phyloP scores from a whole-genome alignment of 2,329 filamentous ascomycete genomes.

The Ilyonectria mors-panacis region DNA sequence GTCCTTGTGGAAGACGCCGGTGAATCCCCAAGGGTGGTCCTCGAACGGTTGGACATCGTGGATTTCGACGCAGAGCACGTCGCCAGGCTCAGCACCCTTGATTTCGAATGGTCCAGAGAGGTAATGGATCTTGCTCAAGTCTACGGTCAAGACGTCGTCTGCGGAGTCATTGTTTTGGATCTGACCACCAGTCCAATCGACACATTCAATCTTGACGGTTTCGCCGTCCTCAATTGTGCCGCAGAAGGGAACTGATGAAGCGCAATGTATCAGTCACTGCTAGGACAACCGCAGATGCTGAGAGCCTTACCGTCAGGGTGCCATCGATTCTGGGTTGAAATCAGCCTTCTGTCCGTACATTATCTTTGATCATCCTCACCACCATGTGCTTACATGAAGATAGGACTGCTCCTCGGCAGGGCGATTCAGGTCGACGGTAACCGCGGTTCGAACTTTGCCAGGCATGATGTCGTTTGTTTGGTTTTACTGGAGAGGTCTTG shows the following conservation, averaged over 20 bases:
- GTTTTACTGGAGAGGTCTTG: background rate
- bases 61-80: constrained; percentile 89
- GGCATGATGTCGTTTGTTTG: constrained; percentile 35
- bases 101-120: constrained; percentile 92
- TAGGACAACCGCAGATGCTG: too few species aligned
- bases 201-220: constrained; percentile 93
- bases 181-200: constrained; percentile 88
- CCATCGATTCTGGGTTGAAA: constrained; percentile 77
- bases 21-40: constrained; percentile 91
- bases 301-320: constrained; percentile 82
- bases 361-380: background rate
- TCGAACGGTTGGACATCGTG: constrained; percentile 93
- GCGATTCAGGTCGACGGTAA: constrained; percentile 45
- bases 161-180: constrained; percentile 91
- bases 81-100: constrained; percentile 86
- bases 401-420: constrained; percentile 45
- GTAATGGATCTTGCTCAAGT: constrained; percentile 89
- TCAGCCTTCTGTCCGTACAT: background rate
- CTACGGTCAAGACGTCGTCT: constrained; percentile 89
- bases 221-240: constrained; percentile 85
- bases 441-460: constrained; percentile 44
- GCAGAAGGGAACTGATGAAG: constrained; percentile 73
- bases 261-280: background rate
- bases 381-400: constrained; percentile 43
- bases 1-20: constrained; percentile 82